phyloP scores from a whole-genome alignment of 352 stramenopile species.

The Saprolegnia parasitica region DNA sequence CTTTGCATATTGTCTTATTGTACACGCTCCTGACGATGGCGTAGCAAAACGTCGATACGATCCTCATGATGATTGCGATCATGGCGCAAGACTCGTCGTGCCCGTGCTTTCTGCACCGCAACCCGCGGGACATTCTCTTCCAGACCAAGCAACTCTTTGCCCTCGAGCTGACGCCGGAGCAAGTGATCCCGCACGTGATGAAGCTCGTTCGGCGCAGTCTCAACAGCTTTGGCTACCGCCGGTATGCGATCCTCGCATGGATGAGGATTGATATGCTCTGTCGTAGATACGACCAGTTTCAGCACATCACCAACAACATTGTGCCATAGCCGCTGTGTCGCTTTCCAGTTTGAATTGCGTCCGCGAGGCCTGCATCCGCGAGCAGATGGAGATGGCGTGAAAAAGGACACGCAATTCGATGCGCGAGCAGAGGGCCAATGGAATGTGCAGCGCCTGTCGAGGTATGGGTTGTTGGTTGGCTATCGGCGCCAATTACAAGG shows the following conservation, averaged over 20 bases:
- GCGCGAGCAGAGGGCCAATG: too few species aligned
- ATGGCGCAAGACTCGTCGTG: slow-evolving; percentile 95
- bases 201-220: slow-evolving; percentile 86
- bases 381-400: neutral
- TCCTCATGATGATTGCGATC: slow-evolving; percentile 96
- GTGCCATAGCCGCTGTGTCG: slow-evolving; percentile 47
- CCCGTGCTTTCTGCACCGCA: slow-evolving; percentile 90
- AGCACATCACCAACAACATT: slow-evolving; percentile 91
- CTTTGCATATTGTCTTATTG: slow-evolving; percentile 6
- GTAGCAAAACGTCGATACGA: slow-evolving; percentile 87
- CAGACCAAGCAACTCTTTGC: slow-evolving; percentile 75
- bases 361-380: too few species aligned
- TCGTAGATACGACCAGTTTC: slow-evolving; percentile 74
- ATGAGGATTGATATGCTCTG: neutral
- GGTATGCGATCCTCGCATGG: neutral
- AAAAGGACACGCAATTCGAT: neutral
- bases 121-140: slow-evolving; percentile 67
- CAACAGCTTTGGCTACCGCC: slow-evolving; percentile 79
- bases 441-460: neutral
- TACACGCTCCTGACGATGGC: slow-evolving; percentile 7
- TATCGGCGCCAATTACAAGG: too few species aligned
- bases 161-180: slow-evolving; percentile 71
- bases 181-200: slow-evolving; percentile 87
- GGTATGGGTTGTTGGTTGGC: too few species aligned
- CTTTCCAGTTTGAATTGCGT: neutral